Evolutionary conservation across 2,329 filamentous ascomycete species (phyloP), one percentile per base, ranked within the genome.

Genomic region (Acrocalymma vagum): DNA sequence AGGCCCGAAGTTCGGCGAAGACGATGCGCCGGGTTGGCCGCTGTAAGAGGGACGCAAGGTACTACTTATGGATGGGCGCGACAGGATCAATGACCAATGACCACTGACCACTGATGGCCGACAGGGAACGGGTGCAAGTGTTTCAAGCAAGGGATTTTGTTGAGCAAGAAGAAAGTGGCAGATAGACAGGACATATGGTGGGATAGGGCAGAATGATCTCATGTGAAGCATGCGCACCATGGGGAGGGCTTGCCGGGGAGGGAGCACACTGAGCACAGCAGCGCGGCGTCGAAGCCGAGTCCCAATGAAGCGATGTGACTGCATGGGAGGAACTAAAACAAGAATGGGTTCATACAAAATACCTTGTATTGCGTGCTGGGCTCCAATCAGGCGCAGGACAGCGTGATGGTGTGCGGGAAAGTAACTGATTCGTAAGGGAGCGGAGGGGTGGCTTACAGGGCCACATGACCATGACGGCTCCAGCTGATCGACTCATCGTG

Each of bases 301-400:
- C 45, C 56, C 58, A 66, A 62, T 62, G 58, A 53, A 55, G 54
- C 55, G 39, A 53, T 51, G 62, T 48, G 58, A 60, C 54, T 57
- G 60, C 63, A 69, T 67, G 63, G 63, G 51, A 59, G 41, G 46
- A 62, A 60, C 65, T 60, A 66, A 66, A 65, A 49, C 60, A 63
- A 64, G 62, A 62, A 58, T 55, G 54, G 59, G 53, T 53, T 59
- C 56, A 54, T 60, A 55, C 55, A 60, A 58, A 51, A 58, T 65
- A 65, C 63, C 65, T 68, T 58, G 62, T 56, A 56, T 53, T 49
- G 42, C 10, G 42, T 36, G 31, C 37, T 53, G 57, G 53, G 46
- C 53, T 55, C 65, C 65, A 68, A 69, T 68, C 52, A 61, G 40
- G 29, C 9, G 29, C 29, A 11, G 36, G 45, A 44, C 41, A 50